Percentiles rank a stretch among this genome's conserved stretches.
Evolutionary conservation across 345 rosid genomes (phyloP).

Genomic region (Aquilaria sinensis): DNA sequence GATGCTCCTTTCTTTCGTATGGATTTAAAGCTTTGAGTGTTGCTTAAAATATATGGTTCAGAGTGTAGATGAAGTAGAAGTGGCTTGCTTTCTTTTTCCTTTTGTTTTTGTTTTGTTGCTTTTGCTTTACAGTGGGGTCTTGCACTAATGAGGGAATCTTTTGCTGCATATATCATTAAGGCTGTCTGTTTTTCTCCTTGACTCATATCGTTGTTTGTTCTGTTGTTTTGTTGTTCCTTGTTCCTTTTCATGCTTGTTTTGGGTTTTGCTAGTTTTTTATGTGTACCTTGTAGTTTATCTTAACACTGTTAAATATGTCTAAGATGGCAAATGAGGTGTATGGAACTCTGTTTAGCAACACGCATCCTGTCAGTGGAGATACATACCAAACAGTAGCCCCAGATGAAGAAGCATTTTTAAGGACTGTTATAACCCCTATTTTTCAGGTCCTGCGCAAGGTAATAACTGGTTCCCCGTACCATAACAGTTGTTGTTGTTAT

Average conservation of each 20-base stretch:
- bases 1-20: no score
- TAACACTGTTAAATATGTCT: slow-evolving; percentile 8
- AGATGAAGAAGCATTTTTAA: slow-evolving; percentile 80
- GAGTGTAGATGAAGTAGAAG: no score
- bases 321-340: slow-evolving; percentile 80
- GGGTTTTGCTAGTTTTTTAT: not conserved
- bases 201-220: slow-evolving; percentile 1
- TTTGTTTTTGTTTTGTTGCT: no score
- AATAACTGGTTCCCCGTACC: slow-evolving; percentile 10
- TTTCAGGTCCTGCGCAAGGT: slow-evolving; percentile 73
- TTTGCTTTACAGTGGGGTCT: no score
- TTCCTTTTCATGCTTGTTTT: not conserved
- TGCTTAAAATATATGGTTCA: no score
- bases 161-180: no score
- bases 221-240: not conserved
- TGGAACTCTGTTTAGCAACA: slow-evolving; percentile 48
- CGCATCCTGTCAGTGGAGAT: slow-evolving; percentile 50
- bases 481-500: not conserved
- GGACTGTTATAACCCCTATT: slow-evolving; percentile 70
- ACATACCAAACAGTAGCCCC: slow-evolving; percentile 34
- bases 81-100: no score
- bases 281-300: slow-evolving; percentile 8
- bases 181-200: not conserved
- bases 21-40: no score
- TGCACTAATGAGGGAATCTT: no score